Evolutionary conservation across 1,284 basidiomycete species (phyloP), one percentile per base, ranked within the genome.

Genomic region (Rhizoctonia solani): DNA sequence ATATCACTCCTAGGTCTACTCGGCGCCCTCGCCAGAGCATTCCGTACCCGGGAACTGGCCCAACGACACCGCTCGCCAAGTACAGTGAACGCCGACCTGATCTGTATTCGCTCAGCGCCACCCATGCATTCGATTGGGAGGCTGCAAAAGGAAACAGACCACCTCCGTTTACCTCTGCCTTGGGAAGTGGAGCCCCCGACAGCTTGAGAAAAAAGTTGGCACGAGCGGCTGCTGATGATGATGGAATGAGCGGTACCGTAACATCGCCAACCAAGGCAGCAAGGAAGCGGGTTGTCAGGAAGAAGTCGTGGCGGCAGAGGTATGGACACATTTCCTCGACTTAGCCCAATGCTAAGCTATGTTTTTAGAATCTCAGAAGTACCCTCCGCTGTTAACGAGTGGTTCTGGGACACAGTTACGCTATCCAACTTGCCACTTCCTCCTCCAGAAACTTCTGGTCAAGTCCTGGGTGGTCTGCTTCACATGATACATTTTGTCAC

Each of bases 371-470:
- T 66, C 4, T 42, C 90, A 87, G 71, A 78, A 88, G 23, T 90
- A 41, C 90, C 90, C 2, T 87, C 87, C 13, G 77, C 78, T 39
- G 82, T 91, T 54, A 84, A 86, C 13, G 61, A 65, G 16, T 65
- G 61, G 61, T 5, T 65, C 30, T 90, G 90, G 73, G 83, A 91
- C 73, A 81, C 89, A 23, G 83, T 86, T 8, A 79, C 89, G 54
- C 89, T 92, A 74, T 89, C 89, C 72, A 90, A 91, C 73, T 71
- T 92, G 23, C 88, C 89, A 3, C 76, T 89, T 1, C 90, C 90
- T 0, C 76, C 83, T 25, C 81, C 86, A 14, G 82, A 81, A 71
- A 87, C 83, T 1, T 83, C 83, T 27, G 90, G 87, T 13, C 82
- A 81, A 72, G 79, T 88, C n/a, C 73, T 89, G 37, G 90, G 87